Base-by-base conservation (phyloP, 169 alveolate genomes). In the Plasmodium blacklocki region DNA sequence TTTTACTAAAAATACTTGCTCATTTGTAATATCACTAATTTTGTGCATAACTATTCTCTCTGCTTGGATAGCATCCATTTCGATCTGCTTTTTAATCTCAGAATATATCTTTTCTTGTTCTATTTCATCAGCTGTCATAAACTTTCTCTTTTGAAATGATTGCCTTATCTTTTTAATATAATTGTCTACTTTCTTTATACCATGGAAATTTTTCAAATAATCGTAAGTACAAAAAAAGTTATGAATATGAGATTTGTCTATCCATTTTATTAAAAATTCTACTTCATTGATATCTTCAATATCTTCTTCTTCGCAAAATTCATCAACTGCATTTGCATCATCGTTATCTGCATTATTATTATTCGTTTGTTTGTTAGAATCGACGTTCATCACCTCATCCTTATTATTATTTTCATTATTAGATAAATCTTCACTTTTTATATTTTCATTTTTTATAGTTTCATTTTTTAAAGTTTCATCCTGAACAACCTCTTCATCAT, bases 181-280 rank as follows among this genome's bases (percentile, higher is more conserved):
- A 88, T 96, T 96, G 75, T 96, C 98, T 14, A 96, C 89, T 73
- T 97, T 92, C 47, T 96, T 94, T 64, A 96, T 71, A 21, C 98
- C 98, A 21, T 86, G 71, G 56, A 88, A 93, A 29, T 92, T 90
- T 85, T 88, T 92, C 6, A 96, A 91, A 39, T 93, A 89, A 2
- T 95, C 98, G 19, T 95, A 95, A 18, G 96, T 90, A 62, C 95
- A 97, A 97, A 97, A 96, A 18, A 97, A 93, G 88, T 96, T 96
- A 92, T 96, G 98, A 68, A 96, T 80, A 73, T 96, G 98, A 4
- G 98, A 94, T 68, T 91, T 96, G 2, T 98, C 98, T 62, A 93
- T 93, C 98, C 98, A 96, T 75, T 96, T 96, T 39, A 96, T 93
- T 47, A 94, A 88, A 88, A 93, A 96, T 75, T 96, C 97, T 26